phyloP scores from a whole-genome alignment of 176 grass and related monocot genomes.

The Zizania latifolia region DNA sequence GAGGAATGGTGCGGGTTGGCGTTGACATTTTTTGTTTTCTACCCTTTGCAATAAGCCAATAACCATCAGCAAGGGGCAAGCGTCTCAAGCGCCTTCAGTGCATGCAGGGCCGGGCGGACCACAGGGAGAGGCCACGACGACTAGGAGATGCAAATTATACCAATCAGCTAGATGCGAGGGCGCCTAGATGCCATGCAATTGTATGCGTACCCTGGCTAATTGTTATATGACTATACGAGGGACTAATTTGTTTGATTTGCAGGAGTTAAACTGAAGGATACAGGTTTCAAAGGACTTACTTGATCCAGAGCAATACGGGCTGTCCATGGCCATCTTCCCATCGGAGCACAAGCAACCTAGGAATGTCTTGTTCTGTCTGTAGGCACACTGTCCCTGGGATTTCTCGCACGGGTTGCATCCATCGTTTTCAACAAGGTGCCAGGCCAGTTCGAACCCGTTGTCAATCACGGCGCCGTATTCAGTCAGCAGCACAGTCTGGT shows the following conservation, averaged over 20 bases:
- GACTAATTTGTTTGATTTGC: background rate
- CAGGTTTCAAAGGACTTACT: background rate
- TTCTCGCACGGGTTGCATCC: fast-evolving
- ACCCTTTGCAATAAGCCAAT: too few relatives aligned
- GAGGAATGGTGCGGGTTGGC: too few relatives aligned
- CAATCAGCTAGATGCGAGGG: background rate
- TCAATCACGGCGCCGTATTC: background rate
- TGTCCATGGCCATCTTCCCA: background rate
- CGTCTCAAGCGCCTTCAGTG: too few relatives aligned
- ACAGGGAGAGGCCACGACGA: background rate
- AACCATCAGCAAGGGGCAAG: background rate
- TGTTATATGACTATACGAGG: too few relatives aligned
- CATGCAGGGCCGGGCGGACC: too few relatives aligned
- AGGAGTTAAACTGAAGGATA: background rate
- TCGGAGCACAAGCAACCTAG: constrained; percentile 32
- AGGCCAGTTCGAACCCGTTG: constrained; percentile 17
- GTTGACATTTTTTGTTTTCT: too few relatives aligned
- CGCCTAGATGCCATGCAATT: background rate
- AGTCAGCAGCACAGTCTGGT: fast-evolving
- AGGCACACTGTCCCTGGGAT: background rate
- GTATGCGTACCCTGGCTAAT: too few relatives aligned
- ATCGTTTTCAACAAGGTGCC: background rate
- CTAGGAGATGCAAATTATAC: background rate
- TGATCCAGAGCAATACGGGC: too few relatives aligned
- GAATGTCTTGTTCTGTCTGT: background rate